A percentile compares a stretch with the other conserved stretches of the same genome.
Evolutionary conservation across 2,329 filamentous ascomycete genomes (phyloP).

Genomic region (Fragosphaeria purpurea): DNA sequence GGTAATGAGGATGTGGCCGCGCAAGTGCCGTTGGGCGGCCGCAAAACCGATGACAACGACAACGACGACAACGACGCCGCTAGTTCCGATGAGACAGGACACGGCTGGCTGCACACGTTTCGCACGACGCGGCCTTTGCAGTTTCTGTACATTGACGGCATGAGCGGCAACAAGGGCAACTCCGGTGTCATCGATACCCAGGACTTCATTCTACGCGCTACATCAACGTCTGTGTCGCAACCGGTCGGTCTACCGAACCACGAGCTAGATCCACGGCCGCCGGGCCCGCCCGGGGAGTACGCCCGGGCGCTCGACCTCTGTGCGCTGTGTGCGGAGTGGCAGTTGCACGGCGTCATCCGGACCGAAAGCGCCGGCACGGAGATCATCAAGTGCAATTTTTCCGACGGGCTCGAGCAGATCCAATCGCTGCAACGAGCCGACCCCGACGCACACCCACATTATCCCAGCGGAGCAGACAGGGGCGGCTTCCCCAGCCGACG

Average conservation of each 20-base stretch:
- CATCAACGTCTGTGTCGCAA: neutral
- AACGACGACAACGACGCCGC: neutral
- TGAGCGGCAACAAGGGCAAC: constrained; percentile 25
- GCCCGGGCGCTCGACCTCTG: constrained; percentile 5
- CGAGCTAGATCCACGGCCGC: neutral
- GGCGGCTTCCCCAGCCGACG: neutral
- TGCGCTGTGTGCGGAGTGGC: constrained; percentile 7
- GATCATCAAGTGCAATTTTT: constrained; percentile 9
- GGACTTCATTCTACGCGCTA: constrained; percentile 42
- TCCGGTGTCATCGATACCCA: constrained; percentile 61
- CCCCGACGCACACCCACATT: neutral
- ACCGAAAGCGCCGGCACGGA: constrained; percentile 7
- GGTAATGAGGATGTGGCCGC: neutral
- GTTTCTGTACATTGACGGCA: constrained; percentile 56
- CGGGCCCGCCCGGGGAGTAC: constrained; percentile 7
- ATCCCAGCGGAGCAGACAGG: no score
- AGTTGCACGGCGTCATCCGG: constrained; percentile 9
- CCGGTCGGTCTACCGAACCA: neutral
- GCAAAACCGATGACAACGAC: neutral
- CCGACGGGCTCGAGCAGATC: constrained; percentile 6
- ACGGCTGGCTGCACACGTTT: constrained; percentile 59
- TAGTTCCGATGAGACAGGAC: neutral
- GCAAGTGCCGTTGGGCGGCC: neutral
- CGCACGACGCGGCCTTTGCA: constrained; percentile 44
- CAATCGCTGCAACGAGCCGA: constrained; percentile 6